A percentile compares a stretch with the other conserved stretches of the same genome.
These are phyloP conservation scores for Albatrellus ellisii DNA, from an alignment of 768 basidiomycete species.

Conservation along the genomic window DNA sequence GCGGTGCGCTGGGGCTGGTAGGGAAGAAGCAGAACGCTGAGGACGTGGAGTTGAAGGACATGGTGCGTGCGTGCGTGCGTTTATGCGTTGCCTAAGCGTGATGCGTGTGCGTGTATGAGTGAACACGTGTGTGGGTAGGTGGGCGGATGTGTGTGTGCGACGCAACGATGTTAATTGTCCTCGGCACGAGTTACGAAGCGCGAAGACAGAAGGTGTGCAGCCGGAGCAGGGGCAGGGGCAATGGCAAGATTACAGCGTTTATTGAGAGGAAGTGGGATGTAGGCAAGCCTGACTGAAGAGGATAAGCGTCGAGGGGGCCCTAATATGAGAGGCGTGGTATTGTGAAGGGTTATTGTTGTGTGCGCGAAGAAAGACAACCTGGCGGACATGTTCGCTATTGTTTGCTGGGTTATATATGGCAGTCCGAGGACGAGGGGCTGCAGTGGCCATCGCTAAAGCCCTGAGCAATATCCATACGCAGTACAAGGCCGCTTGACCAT, in stretches of 20 bases:
- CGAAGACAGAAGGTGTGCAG: neutral
- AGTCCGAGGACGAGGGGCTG: no score
- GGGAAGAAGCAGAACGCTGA: constrained; percentile 22
- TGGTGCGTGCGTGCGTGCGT: no score
- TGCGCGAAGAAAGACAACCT: neutral
- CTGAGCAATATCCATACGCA: no score
- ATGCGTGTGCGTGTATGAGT: neutral
- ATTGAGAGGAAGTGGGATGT: constrained; percentile 1
- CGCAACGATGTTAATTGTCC: no score
- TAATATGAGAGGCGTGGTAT: neutral
- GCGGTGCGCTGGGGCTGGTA: constrained; percentile 20
- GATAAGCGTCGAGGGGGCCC: neutral
- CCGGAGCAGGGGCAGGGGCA: neutral
- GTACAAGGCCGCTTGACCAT: no score
- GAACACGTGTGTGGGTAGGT: neutral
- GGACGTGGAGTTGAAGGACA: constrained; percentile 20
- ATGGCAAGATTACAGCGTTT: neutral
- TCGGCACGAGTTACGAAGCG: no score
- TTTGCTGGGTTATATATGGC: constrained; percentile 11
- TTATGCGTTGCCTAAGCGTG: constrained; percentile 1
- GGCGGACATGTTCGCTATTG: neutral
- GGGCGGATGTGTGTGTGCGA: neutral
- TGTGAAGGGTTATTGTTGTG: neutral
- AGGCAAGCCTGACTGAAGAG: constrained; percentile 11
- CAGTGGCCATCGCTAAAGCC: no score